A percentile compares a stretch with the other conserved stretches of the same genome.
Evolutionary conservation across 306 rosid species (phyloP).

Genomic region (Corylus heterophylla): DNA sequence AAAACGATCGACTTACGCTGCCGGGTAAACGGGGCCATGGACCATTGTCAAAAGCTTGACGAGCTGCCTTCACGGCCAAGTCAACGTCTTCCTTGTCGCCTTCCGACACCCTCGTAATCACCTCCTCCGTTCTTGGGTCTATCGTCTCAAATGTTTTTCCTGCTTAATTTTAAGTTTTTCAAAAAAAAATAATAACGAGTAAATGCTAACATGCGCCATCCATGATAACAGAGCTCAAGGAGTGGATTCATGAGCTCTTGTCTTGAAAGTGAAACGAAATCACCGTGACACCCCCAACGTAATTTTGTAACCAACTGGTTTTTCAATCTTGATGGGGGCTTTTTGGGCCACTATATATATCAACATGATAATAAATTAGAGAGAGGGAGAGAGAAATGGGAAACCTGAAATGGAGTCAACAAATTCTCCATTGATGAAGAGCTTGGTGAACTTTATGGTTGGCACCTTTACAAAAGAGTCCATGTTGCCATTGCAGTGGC

Average conservation of each 20-base stretch:
- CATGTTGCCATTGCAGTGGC: constrained; percentile 22
- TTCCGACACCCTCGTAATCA: constrained; percentile 56
- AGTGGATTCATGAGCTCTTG: no score
- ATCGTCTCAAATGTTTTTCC: constrained; percentile 81
- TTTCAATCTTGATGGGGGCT: no score
- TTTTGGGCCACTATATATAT: no score
- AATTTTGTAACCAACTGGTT: no score
- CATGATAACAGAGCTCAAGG: background rate
- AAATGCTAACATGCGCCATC: background rate
- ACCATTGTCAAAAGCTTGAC: constrained; percentile 79
- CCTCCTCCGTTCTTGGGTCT: constrained; percentile 74
- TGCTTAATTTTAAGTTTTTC: constrained; percentile 11
- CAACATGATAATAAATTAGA: background rate
- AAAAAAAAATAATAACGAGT: background rate
- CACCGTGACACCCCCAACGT: no score
- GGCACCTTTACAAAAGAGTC: constrained; percentile 43
- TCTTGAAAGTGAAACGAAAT: no score
- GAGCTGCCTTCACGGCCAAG: constrained; percentile 81
- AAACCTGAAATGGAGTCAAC: constrained; percentile 78
- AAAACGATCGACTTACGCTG: constrained; percentile 41
- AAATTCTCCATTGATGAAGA: constrained; percentile 85
- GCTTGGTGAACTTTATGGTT: constrained; percentile 76
- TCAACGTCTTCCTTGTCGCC: constrained; percentile 67
- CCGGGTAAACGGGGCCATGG: constrained; percentile 91
- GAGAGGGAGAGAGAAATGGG: background rate